These are phyloP conservation scores for Penicillium sp. DNA, from an alignment of 2,329 filamentous ascomycete genomes.

Conservation along the genomic window DNA sequence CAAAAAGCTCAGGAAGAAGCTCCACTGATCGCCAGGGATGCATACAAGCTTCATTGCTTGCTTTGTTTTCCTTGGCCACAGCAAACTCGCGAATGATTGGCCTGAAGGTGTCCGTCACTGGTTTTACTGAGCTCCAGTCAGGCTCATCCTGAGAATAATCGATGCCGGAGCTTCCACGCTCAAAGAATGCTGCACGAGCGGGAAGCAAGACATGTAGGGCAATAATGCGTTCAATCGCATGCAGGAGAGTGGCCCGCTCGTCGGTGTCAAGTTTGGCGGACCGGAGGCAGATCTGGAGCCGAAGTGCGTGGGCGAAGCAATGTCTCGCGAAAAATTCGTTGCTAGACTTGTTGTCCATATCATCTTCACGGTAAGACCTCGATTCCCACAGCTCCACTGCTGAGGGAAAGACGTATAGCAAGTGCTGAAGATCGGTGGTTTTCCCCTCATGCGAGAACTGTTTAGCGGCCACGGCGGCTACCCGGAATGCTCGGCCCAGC, in stretches of 20 bases:
- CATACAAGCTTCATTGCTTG: slow-evolving; percentile 14
- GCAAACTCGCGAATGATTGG: slow-evolving; percentile 36
- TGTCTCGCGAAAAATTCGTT: slow-evolving; percentile 38
- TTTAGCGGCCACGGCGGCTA: slow-evolving; percentile 33
- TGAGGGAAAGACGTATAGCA: slow-evolving; percentile 37
- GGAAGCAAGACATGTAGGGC: slow-evolving; percentile 46
- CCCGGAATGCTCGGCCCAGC: slow-evolving; percentile 37
- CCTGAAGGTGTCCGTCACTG: slow-evolving; percentile 38
- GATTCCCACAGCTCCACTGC: slow-evolving; percentile 41
- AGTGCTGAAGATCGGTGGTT: slow-evolving; percentile 35
- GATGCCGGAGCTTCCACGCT: slow-evolving; percentile 35
- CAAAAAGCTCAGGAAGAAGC: slow-evolving; percentile 45
- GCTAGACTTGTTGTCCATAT: slow-evolving; percentile 34
- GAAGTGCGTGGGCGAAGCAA: slow-evolving; percentile 38
- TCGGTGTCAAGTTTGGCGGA: slow-evolving; percentile 32
- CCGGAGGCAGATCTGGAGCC: slow-evolving; percentile 33
- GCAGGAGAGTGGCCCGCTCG: slow-evolving; percentile 33
- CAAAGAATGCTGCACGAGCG: slow-evolving; percentile 40
- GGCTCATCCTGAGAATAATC: slow-evolving; percentile 37
- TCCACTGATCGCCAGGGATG: slow-evolving; percentile 33
- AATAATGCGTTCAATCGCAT: slow-evolving; percentile 39
- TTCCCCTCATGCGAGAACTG: slow-evolving; percentile 32
- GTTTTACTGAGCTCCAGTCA: slow-evolving; percentile 37
- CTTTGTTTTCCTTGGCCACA: slow-evolving; percentile 7
- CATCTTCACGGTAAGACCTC: slow-evolving; percentile 36